Evolutionary conservation across 139 green algal genomes (phyloP).

Genomic region (Klebsormidium nitens): DNA sequence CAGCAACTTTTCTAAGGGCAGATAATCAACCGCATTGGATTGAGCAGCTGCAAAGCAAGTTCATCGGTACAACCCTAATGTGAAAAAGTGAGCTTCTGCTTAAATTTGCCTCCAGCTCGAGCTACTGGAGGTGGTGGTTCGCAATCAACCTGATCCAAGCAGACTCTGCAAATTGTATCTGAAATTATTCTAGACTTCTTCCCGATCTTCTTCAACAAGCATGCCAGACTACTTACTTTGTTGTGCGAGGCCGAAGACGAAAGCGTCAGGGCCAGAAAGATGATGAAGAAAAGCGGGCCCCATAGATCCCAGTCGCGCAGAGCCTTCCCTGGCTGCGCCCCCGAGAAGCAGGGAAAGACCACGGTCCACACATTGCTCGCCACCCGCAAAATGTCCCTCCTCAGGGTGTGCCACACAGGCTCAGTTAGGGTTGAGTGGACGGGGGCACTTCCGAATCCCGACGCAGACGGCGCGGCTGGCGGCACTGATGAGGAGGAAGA

Average conservation of each 20-base stretch:
- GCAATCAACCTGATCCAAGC: too few species aligned
- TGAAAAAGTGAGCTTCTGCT: too few species aligned
- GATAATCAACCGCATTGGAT: too few species aligned
- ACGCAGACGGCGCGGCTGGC: neutral
- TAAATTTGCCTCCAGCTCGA: too few species aligned
- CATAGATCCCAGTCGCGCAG: conserved; percentile 97
- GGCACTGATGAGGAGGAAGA: neutral
- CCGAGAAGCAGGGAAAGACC: conserved; percentile 18
- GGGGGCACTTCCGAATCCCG: neutral
- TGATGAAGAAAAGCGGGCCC: conserved; percentile 83
- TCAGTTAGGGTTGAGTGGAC: conserved; percentile 78
- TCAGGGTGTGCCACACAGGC: conserved; percentile 76
- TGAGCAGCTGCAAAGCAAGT: too few species aligned
- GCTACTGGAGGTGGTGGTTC: too few species aligned
- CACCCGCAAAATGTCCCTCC: conserved; percentile 83
- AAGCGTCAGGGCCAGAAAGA: conserved; percentile 17
- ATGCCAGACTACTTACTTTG: conserved; percentile 11
- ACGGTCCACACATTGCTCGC: conserved; percentile 66
- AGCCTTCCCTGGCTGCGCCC: conserved; percentile 35
- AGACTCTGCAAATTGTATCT: too few species aligned
- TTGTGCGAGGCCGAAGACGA: conserved; percentile 20
- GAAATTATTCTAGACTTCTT: too few species aligned
- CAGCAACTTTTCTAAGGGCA: too few species aligned
- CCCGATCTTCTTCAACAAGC: neutral
- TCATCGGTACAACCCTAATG: too few species aligned